A percentile compares a stretch with the other conserved stretches of the same genome.
Evolutionary conservation across 257 asterid species (phyloP).

Genomic region (Solanum tacnaense): DNA sequence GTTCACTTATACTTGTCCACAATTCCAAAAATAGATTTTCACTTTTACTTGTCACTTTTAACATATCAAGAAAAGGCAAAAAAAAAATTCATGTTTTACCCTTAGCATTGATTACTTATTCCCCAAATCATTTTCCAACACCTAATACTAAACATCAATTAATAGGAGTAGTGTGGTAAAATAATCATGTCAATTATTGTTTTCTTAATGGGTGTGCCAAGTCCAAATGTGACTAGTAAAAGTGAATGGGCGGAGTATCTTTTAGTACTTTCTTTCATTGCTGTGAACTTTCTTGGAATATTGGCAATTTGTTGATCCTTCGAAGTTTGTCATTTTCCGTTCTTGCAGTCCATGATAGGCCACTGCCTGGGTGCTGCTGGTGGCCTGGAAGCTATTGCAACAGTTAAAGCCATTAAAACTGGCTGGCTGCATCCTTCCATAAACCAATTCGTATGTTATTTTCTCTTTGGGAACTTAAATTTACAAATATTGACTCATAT

Average conservation of each 20-base stretch:
- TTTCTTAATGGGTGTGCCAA: not conserved
- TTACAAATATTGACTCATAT: not conserved
- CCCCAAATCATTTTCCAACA: not conserved
- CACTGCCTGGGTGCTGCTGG: conserved; percentile 98
- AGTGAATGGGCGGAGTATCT: not conserved
- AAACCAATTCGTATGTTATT: conserved; percentile 60
- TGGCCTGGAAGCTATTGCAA: conserved; percentile 92
- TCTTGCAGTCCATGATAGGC: conserved; percentile 84
- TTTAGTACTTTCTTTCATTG: not conserved
- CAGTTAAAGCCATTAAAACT: conserved; percentile 72
- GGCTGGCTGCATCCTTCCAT: conserved; percentile 96
- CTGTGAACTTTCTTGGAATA: not conserved
- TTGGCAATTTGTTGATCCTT: not conserved
- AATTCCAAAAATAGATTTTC: not conserved
- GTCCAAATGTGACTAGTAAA: not conserved
- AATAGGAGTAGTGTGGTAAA: not conserved
- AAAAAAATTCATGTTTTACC: not conserved
- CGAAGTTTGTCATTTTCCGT: not conserved
- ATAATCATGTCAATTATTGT: not conserved
- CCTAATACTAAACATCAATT: not conserved
- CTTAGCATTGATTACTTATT: not conserved
- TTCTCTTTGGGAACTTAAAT: not conserved
- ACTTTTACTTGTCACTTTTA: not conserved
- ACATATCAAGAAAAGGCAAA: not conserved
- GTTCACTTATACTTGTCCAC: no score